Percentiles rank a stretch among this genome's conserved stretches.
These are phyloP conservation scores for Zasmidium citrigriseum DNA, from an alignment of 2,329 filamentous ascomycete genomes.

Conservation along the genomic window DNA sequence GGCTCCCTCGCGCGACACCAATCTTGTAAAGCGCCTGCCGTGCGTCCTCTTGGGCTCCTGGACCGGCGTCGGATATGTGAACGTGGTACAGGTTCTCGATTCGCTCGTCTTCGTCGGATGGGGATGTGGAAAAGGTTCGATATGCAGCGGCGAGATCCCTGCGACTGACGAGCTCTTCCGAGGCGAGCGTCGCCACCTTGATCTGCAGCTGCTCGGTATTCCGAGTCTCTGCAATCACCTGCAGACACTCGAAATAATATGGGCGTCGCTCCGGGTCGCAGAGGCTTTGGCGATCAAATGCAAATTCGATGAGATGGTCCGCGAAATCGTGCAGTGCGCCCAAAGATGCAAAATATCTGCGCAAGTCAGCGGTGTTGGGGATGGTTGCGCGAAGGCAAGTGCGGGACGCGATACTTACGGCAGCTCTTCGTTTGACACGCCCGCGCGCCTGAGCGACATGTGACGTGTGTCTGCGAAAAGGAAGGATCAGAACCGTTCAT, in stretches of 20 bases:
- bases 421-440: conserved; percentile 23
- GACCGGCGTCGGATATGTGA: conserved; percentile 57
- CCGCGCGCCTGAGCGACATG: conserved; percentile 18
- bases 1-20: conserved; percentile 59
- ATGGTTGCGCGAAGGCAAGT: background rate
- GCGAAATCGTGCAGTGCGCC: conserved; percentile 65
- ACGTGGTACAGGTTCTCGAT: conserved; percentile 65
- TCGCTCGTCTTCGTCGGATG: conserved; percentile 54
- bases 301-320: conserved; percentile 61
- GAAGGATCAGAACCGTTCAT: conserved; percentile 5
- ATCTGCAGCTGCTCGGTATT: conserved; percentile 59
- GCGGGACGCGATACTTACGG: conserved; percentile 18
- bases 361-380: background rate
- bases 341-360: conserved; percentile 56
- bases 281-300: conserved; percentile 61
- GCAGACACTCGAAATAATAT: conserved; percentile 68
- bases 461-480: conserved; percentile 25
- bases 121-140: conserved; percentile 57
- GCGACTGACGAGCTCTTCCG: conserved; percentile 58
- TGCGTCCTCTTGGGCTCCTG: conserved; percentile 56
- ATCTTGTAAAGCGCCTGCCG: conserved; percentile 61
- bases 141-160: conserved; percentile 62
- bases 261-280: conserved; percentile 57
- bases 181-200: conserved; percentile 59
- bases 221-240: conserved; percentile 58